Evolutionary conservation across 2,329 filamentous ascomycete genomes (phyloP).

Genomic region (Orbilia quercus): DNA sequence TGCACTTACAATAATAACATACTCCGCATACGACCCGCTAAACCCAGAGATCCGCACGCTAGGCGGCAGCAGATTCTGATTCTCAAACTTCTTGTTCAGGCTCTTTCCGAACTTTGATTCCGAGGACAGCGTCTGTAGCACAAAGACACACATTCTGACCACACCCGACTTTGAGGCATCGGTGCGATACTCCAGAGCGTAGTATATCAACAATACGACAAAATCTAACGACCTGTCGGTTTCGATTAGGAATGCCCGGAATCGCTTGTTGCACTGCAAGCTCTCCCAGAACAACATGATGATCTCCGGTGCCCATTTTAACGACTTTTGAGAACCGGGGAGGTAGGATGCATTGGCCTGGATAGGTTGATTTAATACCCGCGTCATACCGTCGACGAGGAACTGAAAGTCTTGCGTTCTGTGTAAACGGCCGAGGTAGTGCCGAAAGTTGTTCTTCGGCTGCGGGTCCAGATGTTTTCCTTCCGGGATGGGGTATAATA

Average conservation of each 20-base stretch:
- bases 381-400: slow-evolving; percentile 91
- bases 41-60: slow-evolving; percentile 86
- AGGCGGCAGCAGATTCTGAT: slow-evolving; percentile 84
- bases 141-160: slow-evolving; percentile 96
- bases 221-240: slow-evolving; percentile 94
- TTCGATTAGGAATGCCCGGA: slow-evolving; percentile 95
- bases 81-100: slow-evolving; percentile 87
- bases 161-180: slow-evolving; percentile 90
- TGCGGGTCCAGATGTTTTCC: slow-evolving; percentile 72
- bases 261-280: slow-evolving; percentile 96
- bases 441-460: slow-evolving; percentile 89
- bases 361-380: slow-evolving; percentile 90
- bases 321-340: slow-evolving; percentile 80
- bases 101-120: slow-evolving; percentile 90
- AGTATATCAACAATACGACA: slow-evolving; percentile 87
- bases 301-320: slow-evolving; percentile 92
- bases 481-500: slow-evolving; percentile 90
- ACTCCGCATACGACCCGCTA: slow-evolving; percentile 90
- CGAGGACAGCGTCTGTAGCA: slow-evolving; percentile 92
- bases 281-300: slow-evolving; percentile 98
- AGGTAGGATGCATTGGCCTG: slow-evolving; percentile 89
- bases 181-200: slow-evolving; percentile 87
- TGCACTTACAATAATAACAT: slow-evolving; percentile 81
- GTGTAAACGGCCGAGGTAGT: slow-evolving; percentile 89
- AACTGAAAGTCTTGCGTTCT: slow-evolving; percentile 98